These are phyloP conservation scores for Calocybe gangraenosa DNA, from an alignment of 768 basidiomycete genomes.

Conservation along the genomic window DNA sequence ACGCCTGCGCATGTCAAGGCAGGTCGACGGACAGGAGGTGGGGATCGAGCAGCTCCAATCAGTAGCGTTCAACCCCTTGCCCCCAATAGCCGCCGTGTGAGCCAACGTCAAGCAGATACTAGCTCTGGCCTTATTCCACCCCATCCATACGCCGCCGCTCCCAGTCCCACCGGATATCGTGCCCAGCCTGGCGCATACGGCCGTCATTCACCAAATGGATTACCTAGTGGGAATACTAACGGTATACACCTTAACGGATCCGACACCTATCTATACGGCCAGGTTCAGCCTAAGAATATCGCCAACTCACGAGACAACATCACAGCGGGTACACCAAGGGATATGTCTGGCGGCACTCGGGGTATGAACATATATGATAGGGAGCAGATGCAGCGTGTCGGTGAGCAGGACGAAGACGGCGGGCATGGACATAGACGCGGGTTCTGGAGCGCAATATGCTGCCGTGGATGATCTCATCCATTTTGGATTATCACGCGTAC, in stretches of 20 bases:
- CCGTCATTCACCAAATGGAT: slow-evolving; percentile 48
- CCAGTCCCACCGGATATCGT: slow-evolving; percentile 55
- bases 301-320: slow-evolving; percentile 52
- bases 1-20: slow-evolving; percentile 63
- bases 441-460: slow-evolving; percentile 65
- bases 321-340: slow-evolving; percentile 35
- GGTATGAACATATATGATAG: slow-evolving; percentile 66
- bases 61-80: slow-evolving; percentile 66
- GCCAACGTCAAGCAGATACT: slow-evolving; percentile 54
- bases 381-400: slow-evolving; percentile 56
- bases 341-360: slow-evolving; percentile 31
- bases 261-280: slow-evolving; percentile 68
- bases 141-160: slow-evolving; percentile 72
- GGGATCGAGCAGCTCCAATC: slow-evolving; percentile 46
- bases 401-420: slow-evolving; percentile 62
- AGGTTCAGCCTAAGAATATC: slow-evolving; percentile 44
- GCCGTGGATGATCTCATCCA: slow-evolving; percentile 46
- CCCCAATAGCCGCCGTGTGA: slow-evolving; percentile 62
- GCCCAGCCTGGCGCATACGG: slow-evolving; percentile 42
- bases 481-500: too few species aligned
- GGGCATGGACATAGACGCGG: slow-evolving; percentile 59
- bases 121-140: slow-evolving; percentile 45
- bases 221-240: slow-evolving; percentile 35
- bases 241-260: slow-evolving; percentile 49
- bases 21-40: slow-evolving; percentile 43